Conservation (phyloP, 164 flowering plant species). For the Cinnamomum chago region DNA sequence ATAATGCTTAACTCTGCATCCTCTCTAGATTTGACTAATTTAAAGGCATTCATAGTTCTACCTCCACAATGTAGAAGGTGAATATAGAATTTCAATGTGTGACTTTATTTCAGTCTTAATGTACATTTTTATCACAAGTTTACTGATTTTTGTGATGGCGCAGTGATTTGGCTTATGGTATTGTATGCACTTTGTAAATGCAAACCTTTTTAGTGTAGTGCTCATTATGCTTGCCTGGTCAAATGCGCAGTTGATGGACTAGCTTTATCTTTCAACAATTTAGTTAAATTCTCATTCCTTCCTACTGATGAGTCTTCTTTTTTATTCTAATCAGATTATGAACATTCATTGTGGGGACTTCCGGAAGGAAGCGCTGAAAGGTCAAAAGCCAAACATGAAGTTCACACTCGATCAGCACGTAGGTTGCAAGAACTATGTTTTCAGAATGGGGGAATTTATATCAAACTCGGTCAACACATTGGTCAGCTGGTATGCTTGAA, state of each 20-base stretch:
- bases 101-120: too few relatives aligned
- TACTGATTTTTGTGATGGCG: neutral
- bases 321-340: conserved; percentile 53
- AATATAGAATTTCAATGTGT: too few relatives aligned
- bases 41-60: too few relatives aligned
- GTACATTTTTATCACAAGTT: too few relatives aligned
- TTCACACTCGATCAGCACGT: conserved; percentile 70
- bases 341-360: conserved; percentile 77
- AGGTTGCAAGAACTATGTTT: conserved; percentile 85
- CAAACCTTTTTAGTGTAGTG: neutral
- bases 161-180: neutral
- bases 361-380: conserved; percentile 78
- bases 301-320: neutral
- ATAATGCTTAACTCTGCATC: too few relatives aligned
- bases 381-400: conserved; percentile 63
- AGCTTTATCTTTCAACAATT: neutral
- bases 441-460: conserved; percentile 93
- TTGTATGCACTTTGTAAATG: neutral
- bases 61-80: too few relatives aligned
- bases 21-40: too few relatives aligned
- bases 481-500: conserved; percentile 73
- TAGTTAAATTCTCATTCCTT: neutral
- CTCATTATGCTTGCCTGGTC: neutral
- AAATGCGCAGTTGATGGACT: neutral
- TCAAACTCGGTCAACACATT: conserved; percentile 94